Base-by-base conservation (phyloP, 139 green algal genomes). In the Chlamydomonas sphaeroides region DNA sequence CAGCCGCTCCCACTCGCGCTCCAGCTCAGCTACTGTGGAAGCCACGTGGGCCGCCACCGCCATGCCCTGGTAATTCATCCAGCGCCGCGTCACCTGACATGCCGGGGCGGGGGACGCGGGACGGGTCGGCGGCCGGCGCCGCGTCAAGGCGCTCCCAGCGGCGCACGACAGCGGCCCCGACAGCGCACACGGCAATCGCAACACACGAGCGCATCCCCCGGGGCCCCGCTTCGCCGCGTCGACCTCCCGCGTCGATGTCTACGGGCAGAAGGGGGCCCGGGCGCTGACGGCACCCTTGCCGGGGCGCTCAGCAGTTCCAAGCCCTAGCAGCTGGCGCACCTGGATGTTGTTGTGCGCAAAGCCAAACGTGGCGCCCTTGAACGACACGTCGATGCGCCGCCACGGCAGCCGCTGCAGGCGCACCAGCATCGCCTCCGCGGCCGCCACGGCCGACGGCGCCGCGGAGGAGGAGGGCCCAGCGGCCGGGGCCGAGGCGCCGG, bases 361-460 rank as follows among this genome's bases (percentile, higher is more conserved):
- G 8, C 72, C 68, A 0, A 86, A 78, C 2, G 33, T 25, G 5
- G 80, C 84, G 49, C 78, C 88, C 28, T 57, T 49, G 79, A 94
- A 96, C 77, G 87, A 91, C 15, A 94, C 90, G 66, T 98, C 94
- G 65, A 98, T 89, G 3, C 95, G 90, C 28, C 94, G 86, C 94
- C 94, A 98, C 1, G 84, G 78, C 63, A 97, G 84, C 49, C 72
- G 57, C 86, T 92, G 88, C 80, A 97, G 87, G 65, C 84, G 65
- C 32, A 65, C 42, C 87, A 94, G 85, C 84, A 93, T 92, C 32
- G 71, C 68, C 51, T 86, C 76, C 17, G 90, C 84, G 5, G 73
- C 67, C 32, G 57, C 51, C 28, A 51, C 41, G 42, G 26, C 73
- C n/a, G n/a, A n/a, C n/a, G n/a, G 62, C 33, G 56, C 28, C 57